A percentile compares a stretch with the other conserved stretches of the same genome.
These are phyloP conservation scores for Eragrostis nindensis DNA, from an alignment of 176 grass and related monocot genomes.

Conservation along the genomic window DNA sequence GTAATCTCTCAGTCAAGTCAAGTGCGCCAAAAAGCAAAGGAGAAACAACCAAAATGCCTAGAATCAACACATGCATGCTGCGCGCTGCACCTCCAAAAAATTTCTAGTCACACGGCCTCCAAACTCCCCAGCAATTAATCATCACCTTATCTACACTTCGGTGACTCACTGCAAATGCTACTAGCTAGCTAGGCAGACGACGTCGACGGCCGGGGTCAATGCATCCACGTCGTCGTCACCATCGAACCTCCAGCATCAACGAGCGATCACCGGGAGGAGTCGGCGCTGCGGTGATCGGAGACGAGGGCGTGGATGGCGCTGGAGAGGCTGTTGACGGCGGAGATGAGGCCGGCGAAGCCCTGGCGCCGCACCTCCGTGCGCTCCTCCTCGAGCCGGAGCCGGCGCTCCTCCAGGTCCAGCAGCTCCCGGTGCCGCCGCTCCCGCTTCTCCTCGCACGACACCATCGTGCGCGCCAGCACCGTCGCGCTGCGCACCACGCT, in stretches of 20 bases:
- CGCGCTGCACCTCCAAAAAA: constrained; percentile 25
- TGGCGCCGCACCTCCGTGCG: constrained; percentile 86
- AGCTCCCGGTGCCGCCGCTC: constrained; percentile 90
- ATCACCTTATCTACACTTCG: constrained; percentile 51
- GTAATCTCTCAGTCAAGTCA: not conserved
- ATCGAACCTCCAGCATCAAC: not conserved
- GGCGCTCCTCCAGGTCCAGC: constrained; percentile 86
- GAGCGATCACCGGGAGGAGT: constrained; percentile 47
- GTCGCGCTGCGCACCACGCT: constrained; percentile 93
- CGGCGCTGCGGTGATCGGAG: constrained; percentile 73
- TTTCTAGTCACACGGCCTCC: constrained; percentile 8
- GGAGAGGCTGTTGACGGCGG: constrained; percentile 91
- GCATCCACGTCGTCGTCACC: too few species aligned
- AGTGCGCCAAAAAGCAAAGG: not conserved
- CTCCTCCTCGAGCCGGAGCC: constrained; percentile 82
- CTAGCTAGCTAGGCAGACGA: not conserved
- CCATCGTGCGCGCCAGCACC: constrained; percentile 80
- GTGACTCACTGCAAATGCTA: not conserved
- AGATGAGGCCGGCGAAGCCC: constrained; percentile 77
- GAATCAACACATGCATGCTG: not conserved
- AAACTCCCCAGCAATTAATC: not conserved
- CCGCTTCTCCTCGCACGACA: constrained; percentile 92
- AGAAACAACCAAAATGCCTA: not conserved
- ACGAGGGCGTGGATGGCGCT: constrained; percentile 88
- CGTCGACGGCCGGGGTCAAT: not conserved